phyloP scores from a whole-genome alignment of 306 rosid species.

The Oemleria cerasiformis region DNA sequence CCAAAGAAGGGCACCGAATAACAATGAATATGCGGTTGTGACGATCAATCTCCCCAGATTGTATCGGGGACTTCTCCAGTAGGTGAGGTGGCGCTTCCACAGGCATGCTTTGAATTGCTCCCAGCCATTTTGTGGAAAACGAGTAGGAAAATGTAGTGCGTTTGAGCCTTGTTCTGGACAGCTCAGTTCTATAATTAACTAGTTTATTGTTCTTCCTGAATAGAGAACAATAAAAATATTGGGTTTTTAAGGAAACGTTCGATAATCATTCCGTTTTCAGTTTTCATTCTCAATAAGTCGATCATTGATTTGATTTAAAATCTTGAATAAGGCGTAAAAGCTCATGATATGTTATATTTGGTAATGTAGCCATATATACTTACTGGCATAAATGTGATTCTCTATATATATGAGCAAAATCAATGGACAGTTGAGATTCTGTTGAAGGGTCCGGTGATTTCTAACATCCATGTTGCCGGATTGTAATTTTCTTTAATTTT shows the following conservation, averaged over 20 bases:
- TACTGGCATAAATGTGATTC: slow-evolving; percentile 26
- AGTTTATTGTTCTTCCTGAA: slow-evolving; percentile 22
- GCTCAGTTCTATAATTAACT: slow-evolving; percentile 20
- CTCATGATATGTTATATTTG: background rate
- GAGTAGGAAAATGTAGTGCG: slow-evolving; percentile 18
- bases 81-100: slow-evolving; percentile 32
- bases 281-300: too few species aligned
- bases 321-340: background rate
- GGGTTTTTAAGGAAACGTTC: background rate
- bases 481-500: slow-evolving; percentile 37
- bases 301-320: too few species aligned
- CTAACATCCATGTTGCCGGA: slow-evolving; percentile 44
- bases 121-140: slow-evolving; percentile 33
- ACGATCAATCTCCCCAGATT: slow-evolving; percentile 25
- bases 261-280: too few species aligned
- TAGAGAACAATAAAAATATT: background rate
- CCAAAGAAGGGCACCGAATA: slow-evolving; percentile 36
- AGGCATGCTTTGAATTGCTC: slow-evolving; percentile 36
- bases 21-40: slow-evolving; percentile 8
- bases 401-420: slow-evolving; percentile 23
- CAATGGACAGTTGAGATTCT: slow-evolving; percentile 26
- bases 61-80: slow-evolving; percentile 35
- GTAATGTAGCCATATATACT: background rate
- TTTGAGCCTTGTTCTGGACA: slow-evolving; percentile 14
- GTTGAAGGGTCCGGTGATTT: slow-evolving; percentile 15